phyloP scores from a whole-genome alignment of 306 rosid species.

The Prunus persica region DNA sequence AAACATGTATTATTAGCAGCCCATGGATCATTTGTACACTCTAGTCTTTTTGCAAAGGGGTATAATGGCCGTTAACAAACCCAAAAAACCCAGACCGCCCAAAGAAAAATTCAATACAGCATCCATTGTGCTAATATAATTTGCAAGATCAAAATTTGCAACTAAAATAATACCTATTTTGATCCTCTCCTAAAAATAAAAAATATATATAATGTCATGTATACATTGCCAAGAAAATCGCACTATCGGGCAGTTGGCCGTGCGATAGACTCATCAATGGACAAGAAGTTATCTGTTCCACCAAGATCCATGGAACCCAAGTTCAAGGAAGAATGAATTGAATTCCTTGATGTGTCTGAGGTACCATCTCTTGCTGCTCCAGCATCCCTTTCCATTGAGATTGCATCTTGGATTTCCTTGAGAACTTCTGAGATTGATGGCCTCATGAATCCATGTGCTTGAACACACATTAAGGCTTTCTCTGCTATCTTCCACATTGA shows the following conservation, averaged over 20 bases:
- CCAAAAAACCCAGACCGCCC: background rate
- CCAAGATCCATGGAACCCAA: slow-evolving; percentile 62
- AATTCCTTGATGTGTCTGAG: slow-evolving; percentile 62
- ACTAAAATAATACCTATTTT: background rate
- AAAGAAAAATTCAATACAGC: background rate
- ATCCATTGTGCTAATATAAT: background rate
- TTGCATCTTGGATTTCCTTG: slow-evolving; percentile 94
- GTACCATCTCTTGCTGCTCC: slow-evolving; percentile 52
- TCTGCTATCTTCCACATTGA: slow-evolving; percentile 99
- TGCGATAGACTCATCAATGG: slow-evolving; percentile 72
- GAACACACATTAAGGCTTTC: slow-evolving; percentile 95
- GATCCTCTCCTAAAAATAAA: slow-evolving; percentile 3
- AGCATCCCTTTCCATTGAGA: slow-evolving; percentile 65
- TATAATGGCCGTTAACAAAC: no score
- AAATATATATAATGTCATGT: slow-evolving; percentile 1
- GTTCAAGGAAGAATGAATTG: slow-evolving; percentile 68
- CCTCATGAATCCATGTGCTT: slow-evolving; percentile 80
- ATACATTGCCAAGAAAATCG: background rate
- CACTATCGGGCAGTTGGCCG: slow-evolving; percentile 75
- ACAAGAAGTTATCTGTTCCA: slow-evolving; percentile 57
- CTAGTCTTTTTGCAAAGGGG: no score
- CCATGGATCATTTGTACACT: no score
- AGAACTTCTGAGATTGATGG: slow-evolving; percentile 94
- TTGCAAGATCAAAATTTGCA: background rate
- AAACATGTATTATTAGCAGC: no score